Percentiles rank a stretch among this genome's conserved stretches.
Evolutionary conservation across 768 basidiomycete genomes (phyloP).

Genomic region (Tephrocybe sp.): DNA sequence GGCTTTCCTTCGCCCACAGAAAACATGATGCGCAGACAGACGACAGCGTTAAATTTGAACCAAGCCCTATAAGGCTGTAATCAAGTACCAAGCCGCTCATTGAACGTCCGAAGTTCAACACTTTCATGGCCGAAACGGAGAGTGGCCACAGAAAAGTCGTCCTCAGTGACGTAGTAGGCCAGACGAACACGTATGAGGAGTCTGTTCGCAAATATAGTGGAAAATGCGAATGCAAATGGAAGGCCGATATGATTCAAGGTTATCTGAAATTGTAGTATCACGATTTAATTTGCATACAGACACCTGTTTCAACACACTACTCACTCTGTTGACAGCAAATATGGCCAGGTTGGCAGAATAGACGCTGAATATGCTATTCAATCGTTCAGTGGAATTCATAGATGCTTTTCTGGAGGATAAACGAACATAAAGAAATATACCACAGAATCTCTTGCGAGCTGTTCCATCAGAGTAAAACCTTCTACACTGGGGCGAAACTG

Average conservation of each 20-base stretch:
- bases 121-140: background rate
- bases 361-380: slow-evolving; percentile 25
- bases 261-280: slow-evolving; percentile 7
- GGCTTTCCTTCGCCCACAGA: too few species aligned
- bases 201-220: slow-evolving; percentile 29
- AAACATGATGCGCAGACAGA: too few species aligned
- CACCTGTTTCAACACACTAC: background rate
- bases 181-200: slow-evolving; percentile 26
- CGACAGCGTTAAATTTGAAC: too few species aligned
- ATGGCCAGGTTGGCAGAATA: slow-evolving; percentile 25
- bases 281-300: background rate
- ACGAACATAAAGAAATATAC: slow-evolving; percentile 29
- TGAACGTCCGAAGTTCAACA: background rate
- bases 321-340: slow-evolving; percentile 25
- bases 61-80: too few species aligned
- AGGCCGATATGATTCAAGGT: slow-evolving; percentile 28
- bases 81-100: too few species aligned
- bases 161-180: slow-evolving; percentile 5
- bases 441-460: slow-evolving; percentile 25
- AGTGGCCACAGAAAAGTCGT: background rate
- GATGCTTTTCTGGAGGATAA: background rate
- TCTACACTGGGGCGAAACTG: slow-evolving; percentile 12
- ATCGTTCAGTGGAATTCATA: background rate
- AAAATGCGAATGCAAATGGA: slow-evolving; percentile 26
- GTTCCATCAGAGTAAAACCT: slow-evolving; percentile 19